Evolutionary conservation across 106 monocot genomes (phyloP).

Genomic region (Iris macrosiphon): DNA sequence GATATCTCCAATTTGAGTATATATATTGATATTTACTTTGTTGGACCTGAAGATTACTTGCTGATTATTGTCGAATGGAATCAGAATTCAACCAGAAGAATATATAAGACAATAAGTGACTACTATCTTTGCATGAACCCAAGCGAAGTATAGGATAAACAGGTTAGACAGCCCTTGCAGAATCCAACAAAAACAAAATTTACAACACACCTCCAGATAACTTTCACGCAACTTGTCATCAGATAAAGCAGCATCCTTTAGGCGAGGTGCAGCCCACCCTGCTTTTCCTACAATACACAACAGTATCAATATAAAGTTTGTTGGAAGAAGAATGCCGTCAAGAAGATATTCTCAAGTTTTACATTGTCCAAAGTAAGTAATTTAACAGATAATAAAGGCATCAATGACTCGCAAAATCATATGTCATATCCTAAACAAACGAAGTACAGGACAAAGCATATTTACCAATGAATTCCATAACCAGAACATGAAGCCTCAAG

Average conservation of each 20-base stretch:
- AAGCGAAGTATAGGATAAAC: no score
- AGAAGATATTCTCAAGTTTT: neutral
- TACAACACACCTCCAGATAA: slow-evolving; percentile 57
- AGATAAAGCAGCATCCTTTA: slow-evolving; percentile 88
- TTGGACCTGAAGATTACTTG: no score
- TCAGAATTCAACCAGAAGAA: no score
- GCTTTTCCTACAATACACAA: slow-evolving; percentile 50
- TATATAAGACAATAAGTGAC: no score
- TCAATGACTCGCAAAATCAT: neutral
- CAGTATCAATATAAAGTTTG: slow-evolving; percentile 2
- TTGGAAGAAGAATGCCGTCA: no score
- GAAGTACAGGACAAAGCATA: neutral
- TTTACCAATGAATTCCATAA: slow-evolving; percentile 97
- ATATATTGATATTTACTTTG: no score
- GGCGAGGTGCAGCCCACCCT: slow-evolving; percentile 97
- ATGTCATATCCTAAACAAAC: neutral
- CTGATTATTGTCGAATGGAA: no score
- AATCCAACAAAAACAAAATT: no score
- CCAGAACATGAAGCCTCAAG: slow-evolving; percentile 87
- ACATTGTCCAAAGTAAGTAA: neutral
- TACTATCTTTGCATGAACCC: no score
- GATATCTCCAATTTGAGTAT: no score
- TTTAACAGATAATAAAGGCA: neutral
- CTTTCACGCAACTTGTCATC: slow-evolving; percentile 74
- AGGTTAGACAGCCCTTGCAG: no score